Base-by-base conservation (phyloP, 2,329 filamentous ascomycete species). In the Trichoderma sp. region DNA sequence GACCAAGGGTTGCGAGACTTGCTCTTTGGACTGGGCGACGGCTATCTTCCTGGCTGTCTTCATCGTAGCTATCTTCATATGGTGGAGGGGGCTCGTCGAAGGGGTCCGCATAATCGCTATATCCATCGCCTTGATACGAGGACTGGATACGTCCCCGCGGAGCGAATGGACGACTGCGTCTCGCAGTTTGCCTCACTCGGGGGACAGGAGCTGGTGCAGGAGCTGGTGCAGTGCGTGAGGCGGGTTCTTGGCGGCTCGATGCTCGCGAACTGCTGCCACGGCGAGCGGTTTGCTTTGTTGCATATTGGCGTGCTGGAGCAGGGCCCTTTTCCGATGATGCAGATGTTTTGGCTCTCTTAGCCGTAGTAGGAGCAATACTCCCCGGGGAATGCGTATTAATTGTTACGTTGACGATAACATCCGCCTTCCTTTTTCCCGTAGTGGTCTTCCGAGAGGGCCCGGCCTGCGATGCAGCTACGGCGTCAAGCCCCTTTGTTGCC, bases 1-100 rank as follows among this genome's bases (percentile, higher is more conserved):
- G 73, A 2, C 80, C 79, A 0, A 83, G 74, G 2, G 77, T 73
- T 3, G 49, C 46, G 1, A 78, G 74, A 24, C 54, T 55, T 7
- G 37, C 65, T 16, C 65, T 43, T 4, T 28, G 37, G 3, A 63
- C 66, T 13, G 34, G 39, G 49, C 30, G 34, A 39, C 11, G 5
- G 8, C 34, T 64, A 2, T 63, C 67, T 21, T 72, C 68, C 2
- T 56, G 39, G 39, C 58, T 66, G 16, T 71, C 65, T 1, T 69
- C 70, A 55, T 73, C 68, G 4, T 56, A 49, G 52, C 58, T 67
- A 18, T 71, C 66, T 1, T 69, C 70, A 59, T 73, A 74, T 28
- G 72, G 72, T 4, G 71, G 75, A 61, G 73, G 73, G 26, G 61
- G 21, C 16, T 54, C 46, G 16, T 39, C 60, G 16, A 54, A 63